Evolutionary conservation across 1,284 basidiomycete species (phyloP).

Genomic region (Pseudozyma pruni): DNA sequence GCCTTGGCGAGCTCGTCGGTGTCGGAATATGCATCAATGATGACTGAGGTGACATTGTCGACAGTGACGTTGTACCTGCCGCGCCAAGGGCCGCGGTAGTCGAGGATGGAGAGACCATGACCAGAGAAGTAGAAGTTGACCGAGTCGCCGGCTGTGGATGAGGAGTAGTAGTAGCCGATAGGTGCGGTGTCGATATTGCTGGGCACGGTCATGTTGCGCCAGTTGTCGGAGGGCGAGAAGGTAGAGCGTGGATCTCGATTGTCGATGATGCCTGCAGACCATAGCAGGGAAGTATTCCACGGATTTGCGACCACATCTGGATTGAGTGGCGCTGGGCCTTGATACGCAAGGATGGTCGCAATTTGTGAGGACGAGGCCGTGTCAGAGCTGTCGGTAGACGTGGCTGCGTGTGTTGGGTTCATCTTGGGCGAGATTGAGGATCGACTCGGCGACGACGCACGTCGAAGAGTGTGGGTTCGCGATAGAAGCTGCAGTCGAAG

Average conservation of each 20-base stretch:
- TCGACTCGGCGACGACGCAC: no score
- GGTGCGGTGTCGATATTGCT: conserved; percentile 30
- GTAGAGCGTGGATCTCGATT: conserved; percentile 36
- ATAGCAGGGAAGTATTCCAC: conserved; percentile 42
- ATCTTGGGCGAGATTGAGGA: no score
- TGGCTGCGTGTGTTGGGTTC: no score
- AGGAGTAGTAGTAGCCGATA: conserved; percentile 35
- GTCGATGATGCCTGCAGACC: conserved; percentile 34
- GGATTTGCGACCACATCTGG: conserved; percentile 45
- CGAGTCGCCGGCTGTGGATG: conserved; percentile 15
- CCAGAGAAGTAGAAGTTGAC: conserved; percentile 40
- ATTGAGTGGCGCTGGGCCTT: conserved; percentile 5
- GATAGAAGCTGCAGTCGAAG: no score
- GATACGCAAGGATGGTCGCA: no score
- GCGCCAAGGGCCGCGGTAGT: conserved; percentile 25
- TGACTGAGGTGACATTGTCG: conserved; percentile 19
- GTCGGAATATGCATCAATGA: conserved; percentile 31
- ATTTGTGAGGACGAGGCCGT: no score
- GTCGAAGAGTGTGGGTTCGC: no score
- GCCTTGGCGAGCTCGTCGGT: conserved; percentile 22
- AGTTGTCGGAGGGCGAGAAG: conserved; percentile 25
- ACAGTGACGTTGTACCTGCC: conserved; percentile 39
- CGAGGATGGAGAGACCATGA: conserved; percentile 36
- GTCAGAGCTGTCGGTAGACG: no score
- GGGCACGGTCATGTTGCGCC: conserved; percentile 22